Evolutionary conservation across 306 rosid species (phyloP), one percentile per base, ranked within the genome.

Genomic region (Psophocarpus tetragonolobus): DNA sequence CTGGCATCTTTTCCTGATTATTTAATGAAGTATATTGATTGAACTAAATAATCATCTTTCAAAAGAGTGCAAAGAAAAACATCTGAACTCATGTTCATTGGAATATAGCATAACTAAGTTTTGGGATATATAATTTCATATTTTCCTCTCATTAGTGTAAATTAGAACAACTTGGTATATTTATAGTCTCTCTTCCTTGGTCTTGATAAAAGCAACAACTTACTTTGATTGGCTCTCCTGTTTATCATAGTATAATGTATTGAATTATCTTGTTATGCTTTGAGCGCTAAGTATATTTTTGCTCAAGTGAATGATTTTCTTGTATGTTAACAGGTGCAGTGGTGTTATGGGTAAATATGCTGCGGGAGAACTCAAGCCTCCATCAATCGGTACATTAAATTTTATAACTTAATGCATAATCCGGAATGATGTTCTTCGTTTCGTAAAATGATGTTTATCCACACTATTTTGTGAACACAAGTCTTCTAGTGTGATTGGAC

Each of bases 321-420:
- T 54, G 10, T 79, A 27, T 76, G 64, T 60, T 70, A 71, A 85
- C 95, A 94, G 98, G 98, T 94, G 98, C 83, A 94, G 98, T 70
- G 98, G 98, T 68, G 97, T 94, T 80, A 92, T 94, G 98, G 98
- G 98, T 65, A 94, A 92, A 88, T 94, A 94, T 88, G 93, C 97
- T 85, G 97, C 97, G 18, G 98, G 97, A 84, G 98, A 94, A 84
- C 97, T 94, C 70, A 94, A 67, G 33, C 73, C 73, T 23, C 73
- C 73, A 41, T 67, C 73, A 21, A 41, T 35, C 14, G 54, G 73
- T 67, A 67, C 35, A 7, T 23, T 23, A 67, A 39, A 23, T 39
- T 67, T 41, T 11, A 39, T 41, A 29, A 14, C 63, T n/a, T 50
- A 13, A 51, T 33, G 18, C 30, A 30, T 50, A 13, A 51, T 33